Conservation (phyloP, 1,139 yeast genomes). For the Scheffersomyces lignicola region DNA sequence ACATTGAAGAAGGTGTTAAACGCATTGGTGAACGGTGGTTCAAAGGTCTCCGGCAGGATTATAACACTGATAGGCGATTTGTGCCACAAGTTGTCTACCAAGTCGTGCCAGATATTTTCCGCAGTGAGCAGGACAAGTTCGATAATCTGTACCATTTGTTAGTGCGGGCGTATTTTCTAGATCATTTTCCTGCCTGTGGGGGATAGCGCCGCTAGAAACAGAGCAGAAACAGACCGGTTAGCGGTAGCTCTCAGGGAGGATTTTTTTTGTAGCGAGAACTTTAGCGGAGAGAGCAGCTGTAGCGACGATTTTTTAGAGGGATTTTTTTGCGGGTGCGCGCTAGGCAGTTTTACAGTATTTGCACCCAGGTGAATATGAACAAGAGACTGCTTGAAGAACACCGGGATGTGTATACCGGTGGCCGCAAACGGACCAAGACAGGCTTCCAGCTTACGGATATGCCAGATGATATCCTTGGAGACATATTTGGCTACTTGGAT, state of each 20-base stretch:
- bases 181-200: neutral
- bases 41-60: conserved; percentile 25
- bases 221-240: neutral
- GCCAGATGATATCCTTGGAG: conserved; percentile 29
- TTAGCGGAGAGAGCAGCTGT: neutral
- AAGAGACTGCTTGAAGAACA: neutral
- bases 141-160: too few species aligned
- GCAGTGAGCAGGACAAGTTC: conserved; percentile 8
- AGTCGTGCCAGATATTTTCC: conserved; percentile 16
- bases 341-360: too few species aligned
- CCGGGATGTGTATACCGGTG: conserved; percentile 1
- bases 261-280: neutral
- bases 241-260: neutral
- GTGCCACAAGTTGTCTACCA: conserved; percentile 14
- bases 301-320: too few species aligned
- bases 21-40: conserved; percentile 28
- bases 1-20: conserved; percentile 16
- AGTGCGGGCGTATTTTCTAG: too few species aligned
- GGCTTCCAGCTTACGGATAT: conserved; percentile 16
- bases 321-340: too few species aligned
- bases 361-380: too few species aligned
- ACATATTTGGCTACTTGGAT: conserved; percentile 19
- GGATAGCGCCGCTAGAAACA: neutral
- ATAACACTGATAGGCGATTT: conserved; percentile 21
- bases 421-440: conserved; percentile 1